Evolutionary conservation across 345 rosid species (phyloP), one percentile per base, ranked within the genome.

Genomic region (Eucalyptus sp.): DNA sequence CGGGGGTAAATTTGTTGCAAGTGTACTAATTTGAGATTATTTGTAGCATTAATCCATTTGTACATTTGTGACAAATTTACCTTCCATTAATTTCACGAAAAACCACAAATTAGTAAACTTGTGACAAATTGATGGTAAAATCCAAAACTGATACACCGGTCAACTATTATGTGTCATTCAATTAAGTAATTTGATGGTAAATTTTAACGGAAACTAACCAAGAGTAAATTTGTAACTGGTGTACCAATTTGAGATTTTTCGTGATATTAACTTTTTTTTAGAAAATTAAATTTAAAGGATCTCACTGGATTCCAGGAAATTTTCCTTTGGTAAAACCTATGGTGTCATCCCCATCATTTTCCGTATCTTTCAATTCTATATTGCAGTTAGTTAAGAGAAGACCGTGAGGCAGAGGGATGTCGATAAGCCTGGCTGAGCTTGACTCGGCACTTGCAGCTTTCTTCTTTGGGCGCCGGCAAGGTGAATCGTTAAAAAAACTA

Each of bases 111-210:
- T 7, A 4, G 10, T 52, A 52, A 18, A 52, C 1, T 52, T 52
- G 24, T 18, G 10, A 18, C 0, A 52, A 3, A 52, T 0, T 4
- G 0, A 52, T 2, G 4, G 10, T 18, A 52, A 18, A 20, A 52
- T 0, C 0, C 58, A 8, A 52, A 52, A 20, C 0, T 1, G 1
- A 0, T 52, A 52, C 1, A 18, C 0, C 0, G 0, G 0, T 52
- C 5, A 52, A 8, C 25, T 7, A 0, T 8, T 7, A 52, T 20
- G 0, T 52, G 58, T 52, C 0, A 52, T 52, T 0, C 0, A 52
- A 52, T 0, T 52, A 0, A 52, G 0, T 5, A 52, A 1, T 52
- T 20, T 52, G 10, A 3, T 18, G 2, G 0, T 52, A 20, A 52
- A 52, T 18, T 0, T 20, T 52, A 1, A 52, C 0, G 0, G 0